Conservation (phyloP, 208 protist species). For the Leishmania martiniquensis region DNA sequence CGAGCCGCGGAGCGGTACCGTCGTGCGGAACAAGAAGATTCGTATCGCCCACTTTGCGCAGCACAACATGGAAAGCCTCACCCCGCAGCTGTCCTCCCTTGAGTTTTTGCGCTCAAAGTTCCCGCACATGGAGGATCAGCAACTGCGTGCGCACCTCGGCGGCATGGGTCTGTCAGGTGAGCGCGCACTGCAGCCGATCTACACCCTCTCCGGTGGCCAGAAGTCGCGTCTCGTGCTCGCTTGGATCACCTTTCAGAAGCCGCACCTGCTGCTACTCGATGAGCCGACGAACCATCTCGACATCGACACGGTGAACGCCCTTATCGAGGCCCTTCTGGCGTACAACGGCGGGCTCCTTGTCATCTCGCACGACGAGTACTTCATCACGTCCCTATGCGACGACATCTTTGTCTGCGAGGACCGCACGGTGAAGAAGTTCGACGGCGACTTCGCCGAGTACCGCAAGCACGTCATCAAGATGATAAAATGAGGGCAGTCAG, state of each 20-base stretch:
- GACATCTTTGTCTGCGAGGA: constrained; percentile 92
- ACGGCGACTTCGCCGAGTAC: constrained; percentile 91
- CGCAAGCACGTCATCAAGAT: constrained; percentile 77
- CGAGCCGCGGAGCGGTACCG: constrained; percentile 77
- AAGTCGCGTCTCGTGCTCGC: constrained; percentile 95
- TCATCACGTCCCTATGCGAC: constrained; percentile 92
- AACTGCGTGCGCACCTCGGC: constrained; percentile 92
- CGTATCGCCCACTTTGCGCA: constrained; percentile 93
- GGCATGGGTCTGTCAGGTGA: constrained; percentile 92
- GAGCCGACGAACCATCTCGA: constrained; percentile 97
- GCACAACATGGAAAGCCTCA: constrained; percentile 94
- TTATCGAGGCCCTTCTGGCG: constrained; percentile 90
- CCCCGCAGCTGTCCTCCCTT: constrained; percentile 90
- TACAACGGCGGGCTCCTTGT: constrained; percentile 93
- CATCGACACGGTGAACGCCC: constrained; percentile 94
- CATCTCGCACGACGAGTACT: constrained; percentile 95
- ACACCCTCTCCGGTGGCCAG: constrained; percentile 95
- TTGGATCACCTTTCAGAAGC: constrained; percentile 92
- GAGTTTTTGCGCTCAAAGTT: constrained; percentile 89
- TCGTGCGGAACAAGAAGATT: constrained; percentile 90
- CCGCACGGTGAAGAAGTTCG: constrained; percentile 73
- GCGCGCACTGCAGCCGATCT: constrained; percentile 88
- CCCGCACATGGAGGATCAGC: constrained; percentile 82
- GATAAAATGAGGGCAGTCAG: constrained; percentile 47
- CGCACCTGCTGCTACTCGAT: constrained; percentile 96